Percentiles rank a stretch among this genome's conserved stretches.
phyloP scores from a whole-genome alignment of 805 yeast genomes.

The Nakazawaea wyomingensis region DNA sequence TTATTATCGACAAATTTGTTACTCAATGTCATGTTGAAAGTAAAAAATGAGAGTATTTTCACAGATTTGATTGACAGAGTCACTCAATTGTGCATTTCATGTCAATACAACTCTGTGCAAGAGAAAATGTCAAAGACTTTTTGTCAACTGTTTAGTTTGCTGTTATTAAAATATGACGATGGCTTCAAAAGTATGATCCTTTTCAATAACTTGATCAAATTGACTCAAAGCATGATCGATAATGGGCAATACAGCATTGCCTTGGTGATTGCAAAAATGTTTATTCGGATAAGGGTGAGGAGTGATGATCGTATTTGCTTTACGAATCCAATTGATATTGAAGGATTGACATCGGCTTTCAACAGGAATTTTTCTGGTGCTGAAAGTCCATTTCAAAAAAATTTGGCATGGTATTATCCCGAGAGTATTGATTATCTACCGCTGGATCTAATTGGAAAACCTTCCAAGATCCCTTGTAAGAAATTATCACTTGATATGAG shows the following conservation, averaged over 20 bases:
- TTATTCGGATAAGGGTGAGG: constrained; percentile 51
- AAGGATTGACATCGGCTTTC: constrained; percentile 58
- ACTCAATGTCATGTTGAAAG: neutral
- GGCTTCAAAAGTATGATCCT: neutral
- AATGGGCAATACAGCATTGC: constrained; percentile 29
- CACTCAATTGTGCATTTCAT: neutral
- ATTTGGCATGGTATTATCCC: constrained; percentile 54
- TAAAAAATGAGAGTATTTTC: neutral
- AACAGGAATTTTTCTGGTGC: constrained; percentile 38
- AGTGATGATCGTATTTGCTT: constrained; percentile 40
- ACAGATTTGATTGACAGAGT: neutral
- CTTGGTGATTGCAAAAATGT: constrained; percentile 44
- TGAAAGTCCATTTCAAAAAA: constrained; percentile 20
- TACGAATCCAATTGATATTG: constrained; percentile 53
- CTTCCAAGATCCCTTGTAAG: constrained; percentile 25
- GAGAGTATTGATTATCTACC: constrained; percentile 50
- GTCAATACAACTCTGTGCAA: neutral
- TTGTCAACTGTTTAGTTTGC: constrained; percentile 14
- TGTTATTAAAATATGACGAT: neutral
- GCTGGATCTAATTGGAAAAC: constrained; percentile 33
- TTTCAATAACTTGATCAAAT: constrained; percentile 28
- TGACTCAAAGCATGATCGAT: constrained; percentile 31
- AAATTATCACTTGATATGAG: constrained; percentile 34
- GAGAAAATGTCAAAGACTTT: constrained; percentile 18
- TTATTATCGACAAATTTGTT: neutral